Evolutionary conservation across 2,329 filamentous ascomycete genomes (phyloP).

Genomic region (Fusarium pseudoanthophilum): DNA sequence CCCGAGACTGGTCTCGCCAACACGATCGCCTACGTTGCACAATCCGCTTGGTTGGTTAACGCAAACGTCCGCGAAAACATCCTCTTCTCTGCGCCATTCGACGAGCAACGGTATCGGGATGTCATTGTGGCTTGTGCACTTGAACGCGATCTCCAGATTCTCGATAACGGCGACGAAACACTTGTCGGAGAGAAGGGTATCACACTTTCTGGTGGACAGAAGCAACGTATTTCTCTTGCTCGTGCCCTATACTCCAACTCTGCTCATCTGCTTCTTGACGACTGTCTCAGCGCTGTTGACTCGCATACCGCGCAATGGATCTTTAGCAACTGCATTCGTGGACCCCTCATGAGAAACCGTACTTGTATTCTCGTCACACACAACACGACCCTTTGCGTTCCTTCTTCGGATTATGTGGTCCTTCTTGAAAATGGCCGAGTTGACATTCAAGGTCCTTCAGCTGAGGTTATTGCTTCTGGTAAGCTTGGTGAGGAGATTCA

Average conservation of each 20-base stretch:
- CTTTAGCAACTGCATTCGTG: slow-evolving; percentile 90
- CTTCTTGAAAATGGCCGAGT: slow-evolving; percentile 89
- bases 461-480: slow-evolving; percentile 85
- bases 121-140: slow-evolving; percentile 93
- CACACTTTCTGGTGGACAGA: slow-evolving; percentile 94
- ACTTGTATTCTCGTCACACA: slow-evolving; percentile 97
- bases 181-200: slow-evolving; percentile 98
- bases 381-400: slow-evolving; percentile 89
- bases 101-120: slow-evolving; percentile 84
- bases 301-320: slow-evolving; percentile 99
- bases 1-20: slow-evolving; percentile 88
- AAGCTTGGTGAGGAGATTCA: slow-evolving; percentile 87
- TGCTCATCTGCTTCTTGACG: slow-evolving; percentile 88
- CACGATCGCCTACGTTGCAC: slow-evolving; percentile 94
- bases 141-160: slow-evolving; percentile 89
- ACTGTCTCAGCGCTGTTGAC: slow-evolving; percentile 95
- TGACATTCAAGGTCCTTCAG: slow-evolving; percentile 77
- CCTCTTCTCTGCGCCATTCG: slow-evolving; percentile 82
- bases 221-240: slow-evolving; percentile 96
- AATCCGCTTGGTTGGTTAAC: slow-evolving; percentile 97
- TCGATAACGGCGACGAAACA: slow-evolving; percentile 92
- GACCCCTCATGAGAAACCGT: slow-evolving; percentile 85
- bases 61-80: slow-evolving; percentile 97
- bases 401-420: slow-evolving; percentile 82
- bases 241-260: slow-evolving; percentile 97